Evolutionary conservation across 768 basidiomycete species (phyloP).

Genomic region (Amylocystis lapponica): DNA sequence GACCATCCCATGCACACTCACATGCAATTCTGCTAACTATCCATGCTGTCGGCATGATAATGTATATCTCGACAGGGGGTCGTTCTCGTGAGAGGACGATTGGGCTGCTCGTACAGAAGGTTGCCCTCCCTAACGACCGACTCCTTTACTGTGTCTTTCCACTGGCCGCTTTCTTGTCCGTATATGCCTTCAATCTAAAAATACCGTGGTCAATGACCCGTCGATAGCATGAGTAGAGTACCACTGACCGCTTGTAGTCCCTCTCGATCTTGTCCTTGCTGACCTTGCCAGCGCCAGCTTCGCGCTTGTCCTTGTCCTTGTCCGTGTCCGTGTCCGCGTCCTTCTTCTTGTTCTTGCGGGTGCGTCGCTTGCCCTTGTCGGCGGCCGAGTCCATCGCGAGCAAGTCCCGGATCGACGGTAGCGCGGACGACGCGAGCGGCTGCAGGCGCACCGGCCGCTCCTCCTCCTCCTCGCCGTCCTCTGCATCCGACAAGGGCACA

Average conservation of each 20-base stretch:
- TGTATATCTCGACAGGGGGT: no score
- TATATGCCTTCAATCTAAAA: slow-evolving; percentile 25
- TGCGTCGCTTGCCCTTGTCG: slow-evolving; percentile 58
- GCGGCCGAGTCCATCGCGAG: slow-evolving; percentile 71
- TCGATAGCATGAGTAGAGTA: background rate
- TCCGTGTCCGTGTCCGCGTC: no score
- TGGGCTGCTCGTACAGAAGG: no score
- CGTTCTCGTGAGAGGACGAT: no score
- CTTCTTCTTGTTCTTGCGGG: slow-evolving; percentile 68
- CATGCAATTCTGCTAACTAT: no score
- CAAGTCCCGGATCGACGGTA: slow-evolving; percentile 81
- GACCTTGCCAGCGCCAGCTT: slow-evolving; percentile 27
- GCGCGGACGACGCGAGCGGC: slow-evolving; percentile 71
- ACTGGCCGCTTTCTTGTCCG: slow-evolving; percentile 21
- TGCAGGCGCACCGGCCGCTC: slow-evolving; percentile 50
- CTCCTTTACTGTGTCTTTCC: background rate
- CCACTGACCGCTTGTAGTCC: slow-evolving; percentile 51
- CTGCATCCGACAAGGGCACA: background rate
- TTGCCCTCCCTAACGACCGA: background rate
- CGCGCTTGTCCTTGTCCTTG: slow-evolving; percentile 39
- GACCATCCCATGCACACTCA: no score
- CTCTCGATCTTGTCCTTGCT: slow-evolving; percentile 42
- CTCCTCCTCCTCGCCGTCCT: slow-evolving; percentile 38
- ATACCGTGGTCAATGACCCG: background rate
- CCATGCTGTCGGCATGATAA: no score